A percentile compares a stretch with the other conserved stretches of the same genome.
Evolutionary conservation across 768 basidiomycete genomes (phyloP).

Genomic region (Termitomyces sp.): DNA sequence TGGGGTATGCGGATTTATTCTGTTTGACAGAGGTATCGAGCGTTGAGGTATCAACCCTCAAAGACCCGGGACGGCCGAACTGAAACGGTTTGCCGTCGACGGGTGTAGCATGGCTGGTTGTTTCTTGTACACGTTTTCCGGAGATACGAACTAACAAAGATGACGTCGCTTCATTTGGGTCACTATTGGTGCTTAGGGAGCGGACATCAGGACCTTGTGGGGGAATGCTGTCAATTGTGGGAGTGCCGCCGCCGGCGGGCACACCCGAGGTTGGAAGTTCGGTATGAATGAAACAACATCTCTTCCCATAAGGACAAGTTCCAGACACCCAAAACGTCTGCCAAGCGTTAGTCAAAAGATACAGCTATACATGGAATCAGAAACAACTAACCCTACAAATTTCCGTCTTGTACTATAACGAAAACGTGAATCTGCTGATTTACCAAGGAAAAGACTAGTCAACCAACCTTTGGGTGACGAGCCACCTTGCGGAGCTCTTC

Average conservation of each 20-base stretch:
- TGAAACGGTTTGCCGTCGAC: conserved; percentile 51
- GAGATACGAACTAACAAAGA: conserved; percentile 77
- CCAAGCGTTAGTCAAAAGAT: conserved; percentile 6
- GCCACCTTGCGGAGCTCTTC: conserved; percentile 81
- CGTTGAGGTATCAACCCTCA: conserved; percentile 71
- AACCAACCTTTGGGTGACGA: conserved; percentile 79
- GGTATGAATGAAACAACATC: conserved; percentile 93
- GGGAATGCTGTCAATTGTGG: conserved; percentile 36
- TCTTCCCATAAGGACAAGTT: conserved; percentile 87
- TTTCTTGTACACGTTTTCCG: conserved; percentile 54
- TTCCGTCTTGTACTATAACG: conserved; percentile 80
- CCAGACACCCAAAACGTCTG: conserved; percentile 94
- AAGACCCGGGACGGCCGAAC: conserved; percentile 57
- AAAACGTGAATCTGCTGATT: conserved; percentile 11
- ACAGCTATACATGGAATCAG: conserved; percentile 16
- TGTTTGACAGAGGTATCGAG: conserved; percentile 57
- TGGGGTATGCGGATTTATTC: conserved; percentile 84
- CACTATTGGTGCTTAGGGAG: conserved; percentile 67
- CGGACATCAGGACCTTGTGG: conserved; percentile 47
- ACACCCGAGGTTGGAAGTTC: conserved; percentile 66
- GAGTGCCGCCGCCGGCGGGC: conserved; percentile 26
- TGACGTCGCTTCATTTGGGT: conserved; percentile 65
- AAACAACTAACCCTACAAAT: conserved; percentile 65
- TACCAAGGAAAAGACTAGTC: conserved; percentile 1
- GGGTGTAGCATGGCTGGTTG: conserved; percentile 42